Percentiles rank a stretch among this genome's conserved stretches.
phyloP scores from a whole-genome alignment of 768 basidiomycete genomes.

The Suillus fuscotomentosus region DNA sequence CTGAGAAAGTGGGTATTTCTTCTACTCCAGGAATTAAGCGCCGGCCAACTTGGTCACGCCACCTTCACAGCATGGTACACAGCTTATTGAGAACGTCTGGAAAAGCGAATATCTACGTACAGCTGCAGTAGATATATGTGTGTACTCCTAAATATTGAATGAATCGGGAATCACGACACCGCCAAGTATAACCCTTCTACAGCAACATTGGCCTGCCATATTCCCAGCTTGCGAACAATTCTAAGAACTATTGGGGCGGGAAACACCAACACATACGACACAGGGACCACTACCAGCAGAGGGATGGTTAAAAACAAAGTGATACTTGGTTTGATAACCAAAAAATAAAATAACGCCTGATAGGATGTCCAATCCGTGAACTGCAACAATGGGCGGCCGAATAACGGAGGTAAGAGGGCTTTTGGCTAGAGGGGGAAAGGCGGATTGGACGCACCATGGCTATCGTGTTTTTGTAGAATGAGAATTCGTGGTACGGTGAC shows the following conservation, averaged over 20 bases:
- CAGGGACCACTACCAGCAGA: slow-evolving; percentile 55
- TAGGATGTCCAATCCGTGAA: slow-evolving; percentile 82
- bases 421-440: neutral
- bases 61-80: slow-evolving; percentile 13
- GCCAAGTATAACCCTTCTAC: slow-evolving; percentile 63
- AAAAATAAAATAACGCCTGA: slow-evolving; percentile 85
- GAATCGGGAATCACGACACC: slow-evolving; percentile 26
- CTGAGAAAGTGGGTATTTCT: slow-evolving; percentile 21
- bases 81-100: neutral
- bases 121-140: neutral
- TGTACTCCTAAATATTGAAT: neutral
- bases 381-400: slow-evolving; percentile 33
- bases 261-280: slow-evolving; percentile 55
- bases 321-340: slow-evolving; percentile 82
- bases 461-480: slow-evolving; percentile 81
- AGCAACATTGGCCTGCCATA: slow-evolving; percentile 84
- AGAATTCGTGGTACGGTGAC: slow-evolving; percentile 47
- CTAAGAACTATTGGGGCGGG: slow-evolving; percentile 71
- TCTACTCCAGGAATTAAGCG: slow-evolving; percentile 15
- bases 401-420: slow-evolving; percentile 7
- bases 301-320: slow-evolving; percentile 62
- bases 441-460: slow-evolving; percentile 57
- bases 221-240: slow-evolving; percentile 61
- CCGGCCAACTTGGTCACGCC: slow-evolving; percentile 25
- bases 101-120: neutral